Base-by-base conservation (phyloP, 1,139 yeast genomes). In the Suhomyces anneliseae region DNA sequence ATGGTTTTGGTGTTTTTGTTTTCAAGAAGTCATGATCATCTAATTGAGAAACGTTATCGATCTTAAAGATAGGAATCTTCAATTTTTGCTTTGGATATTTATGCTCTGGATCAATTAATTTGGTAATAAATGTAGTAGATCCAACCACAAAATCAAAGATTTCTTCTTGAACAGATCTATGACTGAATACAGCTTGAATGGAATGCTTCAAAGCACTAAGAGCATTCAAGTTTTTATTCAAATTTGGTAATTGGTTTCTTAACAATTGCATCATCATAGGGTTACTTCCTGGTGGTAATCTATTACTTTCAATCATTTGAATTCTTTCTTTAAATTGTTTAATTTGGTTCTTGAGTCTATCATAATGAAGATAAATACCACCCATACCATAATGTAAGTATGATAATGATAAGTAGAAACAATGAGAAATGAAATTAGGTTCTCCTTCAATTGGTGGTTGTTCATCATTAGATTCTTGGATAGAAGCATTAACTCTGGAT, bases 341-440 rank as follows among this genome's bases (percentile, higher is more conserved):
- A 36, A 82, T 69, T 46, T 74, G 73, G 37, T 74, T 72, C 49
- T 79, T 76, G 36, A 83, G 61, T 48, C 84, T 78, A 44, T 81
- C 82, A 53, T 81, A 82, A 41, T 78, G 78, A 40, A 83, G 74
- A 45, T 77, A 69, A 0, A 87, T 69, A 42, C 97, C 98, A 33
- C 96, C 96, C 38, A 90, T 70, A 39, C 98, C 99, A 65, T 87
- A 95, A 56, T 93, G 92, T 47, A 90, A 69, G 62, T 86, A 90
- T 0, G 96, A 83, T 43, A 87, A 72, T 8, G 95, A 82, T 49
- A 93, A 66, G 61, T 78, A 93, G 66, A 90, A 95, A 58, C 96
- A 86, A 56, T 92, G 93, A 6, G 96, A 84, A 14, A 95, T 87
- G 62, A 93, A 93, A 58, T 93, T 93, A 6, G 89, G 72, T 2